phyloP scores from a whole-genome alignment of 257 asterid genomes.

The Leonotis leonurus region DNA sequence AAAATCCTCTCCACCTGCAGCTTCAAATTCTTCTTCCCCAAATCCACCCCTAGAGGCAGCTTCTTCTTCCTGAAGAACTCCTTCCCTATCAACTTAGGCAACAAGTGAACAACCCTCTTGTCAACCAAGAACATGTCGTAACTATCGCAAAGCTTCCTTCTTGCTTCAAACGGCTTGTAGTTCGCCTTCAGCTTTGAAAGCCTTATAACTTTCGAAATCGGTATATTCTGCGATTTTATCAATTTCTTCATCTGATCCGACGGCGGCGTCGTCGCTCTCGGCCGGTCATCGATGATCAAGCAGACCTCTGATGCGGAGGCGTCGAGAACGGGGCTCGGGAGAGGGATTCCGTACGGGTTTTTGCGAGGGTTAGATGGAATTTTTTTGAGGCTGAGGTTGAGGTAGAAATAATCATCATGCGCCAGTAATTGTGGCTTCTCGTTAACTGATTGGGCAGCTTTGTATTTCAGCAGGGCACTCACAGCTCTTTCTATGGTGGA shows the following conservation, averaged over 20 bases:
- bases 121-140: constrained; percentile 70
- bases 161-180: constrained; percentile 73
- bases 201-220: constrained; percentile 52
- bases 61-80: constrained; percentile 76
- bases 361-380: constrained; percentile 66
- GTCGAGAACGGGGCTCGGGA: constrained; percentile 47
- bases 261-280: constrained; percentile 40
- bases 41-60: constrained; percentile 73
- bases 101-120: constrained; percentile 67
- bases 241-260: constrained; percentile 53
- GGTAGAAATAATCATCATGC: constrained; percentile 68
- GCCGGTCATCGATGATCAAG: constrained; percentile 72
- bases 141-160: constrained; percentile 70
- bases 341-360: constrained; percentile 48
- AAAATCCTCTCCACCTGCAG: constrained; percentile 59
- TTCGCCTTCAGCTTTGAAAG: constrained; percentile 64
- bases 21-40: constrained; percentile 57
- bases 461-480: constrained; percentile 52
- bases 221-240: constrained; percentile 44
- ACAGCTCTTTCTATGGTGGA: constrained; percentile 40
- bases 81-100: constrained; percentile 81
- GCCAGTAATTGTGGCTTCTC: constrained; percentile 66
- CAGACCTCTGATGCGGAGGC: constrained; percentile 39
- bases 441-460: constrained; percentile 31
- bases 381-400: constrained; percentile 62